Conservation (phyloP, 371 early-diverging fungal species). For the Mucor circinelloides region DNA sequence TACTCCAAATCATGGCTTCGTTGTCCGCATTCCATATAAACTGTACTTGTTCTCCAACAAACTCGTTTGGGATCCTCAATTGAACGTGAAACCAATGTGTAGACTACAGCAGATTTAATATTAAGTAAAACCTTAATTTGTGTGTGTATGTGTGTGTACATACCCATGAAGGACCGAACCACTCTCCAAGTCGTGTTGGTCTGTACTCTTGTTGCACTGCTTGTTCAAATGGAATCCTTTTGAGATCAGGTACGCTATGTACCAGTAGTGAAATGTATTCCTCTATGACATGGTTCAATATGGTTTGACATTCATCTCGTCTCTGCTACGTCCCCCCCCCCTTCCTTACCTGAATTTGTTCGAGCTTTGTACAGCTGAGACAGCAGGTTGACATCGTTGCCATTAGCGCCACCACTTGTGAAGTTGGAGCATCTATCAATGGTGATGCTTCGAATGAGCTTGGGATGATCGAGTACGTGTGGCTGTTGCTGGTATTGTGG, state of each 20-base stretch:
- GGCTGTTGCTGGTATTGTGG: conserved; percentile 9
- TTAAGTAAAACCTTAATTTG: neutral
- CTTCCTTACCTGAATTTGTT: conserved; percentile 38
- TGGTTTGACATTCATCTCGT: too few relatives aligned
- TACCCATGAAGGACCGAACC: conserved; percentile 90
- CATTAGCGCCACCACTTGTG: conserved; percentile 49
- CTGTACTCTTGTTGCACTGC: conserved; percentile 75
- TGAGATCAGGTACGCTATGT: conserved; percentile 79
- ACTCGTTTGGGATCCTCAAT: conserved; percentile 73
- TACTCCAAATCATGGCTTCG: conserved; percentile 90
- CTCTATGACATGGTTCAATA: conserved; percentile 23
- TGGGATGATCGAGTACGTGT: conserved; percentile 38
- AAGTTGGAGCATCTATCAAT: conserved; percentile 55
- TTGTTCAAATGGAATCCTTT: conserved; percentile 83
- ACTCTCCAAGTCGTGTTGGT: conserved; percentile 69
- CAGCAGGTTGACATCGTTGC: conserved; percentile 49
- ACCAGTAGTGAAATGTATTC: conserved; percentile 52
- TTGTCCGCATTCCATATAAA: conserved; percentile 83
- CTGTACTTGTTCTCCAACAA: conserved; percentile 73
- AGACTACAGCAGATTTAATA: conserved; percentile 50
- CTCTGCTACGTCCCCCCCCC: conserved; percentile 3
- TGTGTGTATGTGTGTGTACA: too few relatives aligned
- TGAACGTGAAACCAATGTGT: conserved; percentile 89
- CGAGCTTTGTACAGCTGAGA: conserved; percentile 53
- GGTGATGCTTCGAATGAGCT: conserved; percentile 45